Evolutionary conservation across 73 alveolate species (phyloP).

Genomic region (Strombidium stylifer): DNA sequence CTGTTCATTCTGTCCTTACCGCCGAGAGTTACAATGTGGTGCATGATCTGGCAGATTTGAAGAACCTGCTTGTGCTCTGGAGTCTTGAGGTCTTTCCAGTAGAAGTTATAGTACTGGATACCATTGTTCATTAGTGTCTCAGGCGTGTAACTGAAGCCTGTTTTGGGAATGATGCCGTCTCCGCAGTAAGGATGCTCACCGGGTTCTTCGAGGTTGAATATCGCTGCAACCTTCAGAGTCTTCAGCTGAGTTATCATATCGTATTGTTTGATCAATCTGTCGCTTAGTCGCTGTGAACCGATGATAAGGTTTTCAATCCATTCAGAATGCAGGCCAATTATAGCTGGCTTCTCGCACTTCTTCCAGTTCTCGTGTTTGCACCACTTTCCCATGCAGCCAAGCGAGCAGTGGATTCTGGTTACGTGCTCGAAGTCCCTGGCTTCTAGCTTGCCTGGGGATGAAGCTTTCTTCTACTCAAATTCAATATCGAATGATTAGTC

Average conservation of each 20-base stretch:
- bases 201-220: constrained; percentile 76
- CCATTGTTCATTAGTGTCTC: constrained; percentile 59
- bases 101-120: constrained; percentile 46
- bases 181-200: constrained; percentile 92
- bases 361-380: constrained; percentile 65
- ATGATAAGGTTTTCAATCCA: constrained; percentile 62
- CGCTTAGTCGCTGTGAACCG: constrained; percentile 80
- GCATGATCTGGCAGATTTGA: constrained; percentile 65
- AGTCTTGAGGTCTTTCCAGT: constrained; percentile 77
- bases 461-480: no score
- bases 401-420: no score
- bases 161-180: constrained; percentile 61
- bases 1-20: no score
- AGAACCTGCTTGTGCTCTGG: constrained; percentile 60
- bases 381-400: constrained; percentile 53
- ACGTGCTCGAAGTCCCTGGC: no score
- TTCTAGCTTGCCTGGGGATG: no score
- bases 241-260: constrained; percentile 65
- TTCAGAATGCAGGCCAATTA: constrained; percentile 67
- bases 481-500: no score
- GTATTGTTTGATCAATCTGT: constrained; percentile 63
- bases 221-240: constrained; percentile 53
- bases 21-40: constrained; percentile 55
- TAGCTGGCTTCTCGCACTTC: constrained; percentile 54
- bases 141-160: constrained; percentile 75